Base-by-base conservation (phyloP, 495 filamentous ascomycete genomes). In the Hypoxylon cercidicola region DNA sequence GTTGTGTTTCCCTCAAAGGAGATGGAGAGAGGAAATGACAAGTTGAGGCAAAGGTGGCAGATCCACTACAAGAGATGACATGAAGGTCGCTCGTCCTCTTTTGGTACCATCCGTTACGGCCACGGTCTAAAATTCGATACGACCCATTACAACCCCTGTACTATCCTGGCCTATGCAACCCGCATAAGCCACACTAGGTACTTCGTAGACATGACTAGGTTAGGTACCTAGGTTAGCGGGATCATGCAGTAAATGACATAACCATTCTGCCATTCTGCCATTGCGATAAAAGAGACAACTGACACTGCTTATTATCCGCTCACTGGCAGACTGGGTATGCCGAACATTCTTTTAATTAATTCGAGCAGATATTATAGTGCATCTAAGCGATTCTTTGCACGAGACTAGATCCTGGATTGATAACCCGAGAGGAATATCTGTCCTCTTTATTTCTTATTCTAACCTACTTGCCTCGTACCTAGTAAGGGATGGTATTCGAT, bases 21-120 rank as follows among this genome's bases (percentile, higher is more conserved):
- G 15, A 49, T 54, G 40, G 21, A 47, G 41, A 37, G 28, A 16
- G 53, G 53, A 67, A 58, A 48, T 44, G 32, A 49, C 19, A 62
- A 62, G 64, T 50, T 63, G 59, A 63, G 64, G 64, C 64, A 68
- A 68, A 62, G 59, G 64, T 68, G 64, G 64, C 64, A 49, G 64
- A 58, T 62, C 64, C 64, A 62, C 54, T 55, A 48, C 54, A 59
- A 48, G 51, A 61, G 28, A 47, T 57, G 51, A 67, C 58, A 45
- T 46, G 23, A 16, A 23, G 15, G 16, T 60, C 50, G 18, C 49
- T 47, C 39, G 30, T 15, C 18, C 25, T 39, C 21, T 53, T 64
- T 57, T 53, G 40, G 55, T 40, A 62, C 55, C 57, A 40, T 57
- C 57, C 51, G 63, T 62, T 62, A 28, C 54, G 44, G 44, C 62